Percentiles rank a stretch among this genome's conserved stretches.
Evolutionary conservation across 2,329 filamentous ascomycete genomes (phyloP).

Genomic region (Colletotrichum sp.): DNA sequence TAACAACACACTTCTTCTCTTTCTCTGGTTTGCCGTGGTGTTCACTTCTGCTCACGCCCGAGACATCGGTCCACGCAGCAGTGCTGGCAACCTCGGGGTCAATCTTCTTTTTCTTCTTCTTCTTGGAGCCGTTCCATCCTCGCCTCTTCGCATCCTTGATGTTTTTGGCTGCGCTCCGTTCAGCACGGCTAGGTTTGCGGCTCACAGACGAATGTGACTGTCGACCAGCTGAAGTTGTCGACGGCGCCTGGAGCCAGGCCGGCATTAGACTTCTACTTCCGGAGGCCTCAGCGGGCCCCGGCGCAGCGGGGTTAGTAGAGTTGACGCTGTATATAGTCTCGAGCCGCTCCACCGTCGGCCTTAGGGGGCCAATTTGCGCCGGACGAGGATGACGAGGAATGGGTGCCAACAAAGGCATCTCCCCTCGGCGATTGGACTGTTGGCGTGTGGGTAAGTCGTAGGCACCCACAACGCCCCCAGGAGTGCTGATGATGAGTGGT

Average conservation of each 20-base stretch:
- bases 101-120: slow-evolving; percentile 38
- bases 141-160: slow-evolving; percentile 64
- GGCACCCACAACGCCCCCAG: slow-evolving; percentile 57
- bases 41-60: slow-evolving; percentile 28
- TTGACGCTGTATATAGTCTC: slow-evolving; percentile 57
- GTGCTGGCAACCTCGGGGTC: slow-evolving; percentile 48
- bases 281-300: background rate
- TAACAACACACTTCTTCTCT: slow-evolving; percentile 57
- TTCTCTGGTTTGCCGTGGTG: slow-evolving; percentile 39
- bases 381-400: slow-evolving; percentile 56
- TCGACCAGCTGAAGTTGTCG: slow-evolving; percentile 36
- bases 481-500: slow-evolving; percentile 67
- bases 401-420: slow-evolving; percentile 57
- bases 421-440: slow-evolving; percentile 36
- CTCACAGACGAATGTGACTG: slow-evolving; percentile 47
- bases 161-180: slow-evolving; percentile 66
- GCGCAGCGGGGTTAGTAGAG: background rate
- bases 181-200: slow-evolving; percentile 59
- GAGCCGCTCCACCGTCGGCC: slow-evolving; percentile 57
- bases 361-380: slow-evolving; percentile 35
- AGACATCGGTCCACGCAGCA: slow-evolving; percentile 60
- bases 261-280: slow-evolving; percentile 27
- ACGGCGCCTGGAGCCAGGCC: slow-evolving; percentile 38
- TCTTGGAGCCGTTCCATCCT: slow-evolving; percentile 55
- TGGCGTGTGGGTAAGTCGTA: slow-evolving; percentile 50